These are phyloP conservation scores for Rosa multiflora DNA, from an alignment of 306 rosid genomes.

Conservation along the genomic window DNA sequence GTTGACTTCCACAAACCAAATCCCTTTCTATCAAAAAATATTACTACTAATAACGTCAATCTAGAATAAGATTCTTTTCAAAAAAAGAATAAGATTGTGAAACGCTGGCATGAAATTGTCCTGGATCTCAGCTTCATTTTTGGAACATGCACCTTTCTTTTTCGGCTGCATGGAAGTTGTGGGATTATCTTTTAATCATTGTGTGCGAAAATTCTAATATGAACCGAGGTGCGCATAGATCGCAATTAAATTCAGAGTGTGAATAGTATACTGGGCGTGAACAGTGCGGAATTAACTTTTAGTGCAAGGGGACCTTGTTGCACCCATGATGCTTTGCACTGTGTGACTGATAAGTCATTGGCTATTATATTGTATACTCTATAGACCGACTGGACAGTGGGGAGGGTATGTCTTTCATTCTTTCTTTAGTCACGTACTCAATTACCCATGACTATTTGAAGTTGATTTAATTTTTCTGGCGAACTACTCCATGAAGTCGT, in stretches of 20 bases:
- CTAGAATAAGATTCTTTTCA: not conserved
- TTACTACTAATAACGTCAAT: too few species aligned
- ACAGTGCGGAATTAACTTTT: too few species aligned
- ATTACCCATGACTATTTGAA: not conserved
- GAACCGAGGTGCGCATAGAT: too few species aligned
- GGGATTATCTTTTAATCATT: not conserved
- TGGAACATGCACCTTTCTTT: not conserved
- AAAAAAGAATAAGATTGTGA: not conserved
- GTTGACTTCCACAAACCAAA: not conserved
- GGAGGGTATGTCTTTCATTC: not conserved
- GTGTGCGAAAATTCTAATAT: not conserved
- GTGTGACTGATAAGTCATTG: not conserved
- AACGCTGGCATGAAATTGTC: not conserved
- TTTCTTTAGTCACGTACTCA: too few species aligned
- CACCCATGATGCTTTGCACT: too few species aligned
- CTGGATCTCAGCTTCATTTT: not conserved
- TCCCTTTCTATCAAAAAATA: not conserved
- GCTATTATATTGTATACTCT: too few species aligned
- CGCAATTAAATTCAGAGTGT: too few species aligned
- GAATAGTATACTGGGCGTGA: too few species aligned
- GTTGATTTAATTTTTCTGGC: not conserved
- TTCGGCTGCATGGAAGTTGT: not conserved
- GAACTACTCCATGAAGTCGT: too few species aligned
- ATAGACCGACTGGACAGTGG: not conserved
- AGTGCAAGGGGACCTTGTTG: too few species aligned